Evolutionary conservation across 192 early-diverging fungal genomes (phyloP), one percentile per base, ranked within the genome.

Genomic region (Diversispora epigaea): DNA sequence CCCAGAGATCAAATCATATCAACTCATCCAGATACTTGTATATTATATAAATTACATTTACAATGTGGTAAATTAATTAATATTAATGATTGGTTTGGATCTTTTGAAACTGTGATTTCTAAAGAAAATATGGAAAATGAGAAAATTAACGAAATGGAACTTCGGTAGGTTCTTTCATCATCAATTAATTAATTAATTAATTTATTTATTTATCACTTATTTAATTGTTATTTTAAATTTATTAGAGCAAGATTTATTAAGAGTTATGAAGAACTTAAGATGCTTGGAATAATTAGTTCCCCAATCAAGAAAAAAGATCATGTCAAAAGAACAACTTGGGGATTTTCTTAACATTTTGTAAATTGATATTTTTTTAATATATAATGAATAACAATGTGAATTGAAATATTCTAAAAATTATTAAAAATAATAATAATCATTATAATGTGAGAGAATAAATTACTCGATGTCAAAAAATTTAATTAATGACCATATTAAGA

Each of bases 41-140:
- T 98, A 49, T 80, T 93, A 7, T 99, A 99, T 78, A 89, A 91
- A 57, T 85, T 98, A 12, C 94, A 97, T 81, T 83, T 92, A 6
- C 95, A 98, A 71, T 98, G 93, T 79, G 95, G 95, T 4, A 87
- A 91, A 70, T 81, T 98, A 85, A 96, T 99, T 80, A 98, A 99
- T 77, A 79, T 98, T 54, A 93, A 91, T 77, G 97, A 99, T 79
- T 94, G 93, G 92, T 95, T 90, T 75, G 82, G 87, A 52, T 91
- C 92, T 9, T 99, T 99, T 83, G 89, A 91, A 75, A 84, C 85
- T 62, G 88, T 91, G 62, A 79, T 85, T 25, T 91, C 92, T 58
- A 56, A 76, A 19, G 49, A 71, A 22, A 66, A 60, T 9, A 68
- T 54, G n/a, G 50, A 54, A 21, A 63, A 60, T 4, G 70, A 80